Evolutionary conservation across 495 filamentous ascomycete species (phyloP), one percentile per base, ranked within the genome.

Genomic region (Penicillium psychrofluorescens): DNA sequence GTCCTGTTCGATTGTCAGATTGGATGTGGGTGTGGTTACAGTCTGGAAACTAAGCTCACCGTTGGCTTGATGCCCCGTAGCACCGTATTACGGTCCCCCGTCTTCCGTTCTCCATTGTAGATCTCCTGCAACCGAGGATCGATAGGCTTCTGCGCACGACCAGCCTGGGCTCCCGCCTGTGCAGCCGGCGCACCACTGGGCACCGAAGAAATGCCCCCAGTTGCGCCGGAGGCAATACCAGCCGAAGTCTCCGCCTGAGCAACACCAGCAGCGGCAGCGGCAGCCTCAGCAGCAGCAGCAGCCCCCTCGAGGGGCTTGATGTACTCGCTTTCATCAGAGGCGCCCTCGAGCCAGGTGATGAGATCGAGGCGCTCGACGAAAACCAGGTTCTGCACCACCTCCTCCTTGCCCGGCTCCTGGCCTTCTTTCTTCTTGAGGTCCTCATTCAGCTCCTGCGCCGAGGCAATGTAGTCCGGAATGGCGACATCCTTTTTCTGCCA

Each of bases 331-430:
- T 90, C 88, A 54, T 95, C 88, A 30, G 83, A 83, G 11, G 85
- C 84, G 15, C 90, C 88, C 56, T 94, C 88, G 12, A 99, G 71
- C 86, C 88, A 97, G 6, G 86, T 86, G 47, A 94, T 85, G 33
- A 97, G 73, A 55, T 96, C 91, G 34, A 95, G 68, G 36, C 85
- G 81, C 70, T 95, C 90, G 44, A 92, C 82, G 64, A 95, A 97
- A 40, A 86, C 78, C 40, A 97, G 72, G 58, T 86, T 90, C 58
- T 87, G 85, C 13, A 96, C 86, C 38, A 62, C 61, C 35, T 62
- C 61, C 29, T 62, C 60, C 13, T 56, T 56, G 22, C 66, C 72
- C 12, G 73, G 78, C 4, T 75, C 72, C 13, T 63, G 64, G 8
- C 70, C 66, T 14, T 71, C 74, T 40, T 75, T 74, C 42, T 71